Base-by-base conservation (phyloP, 2,329 filamentous ascomycete genomes). In the Capronia coronata region DNA sequence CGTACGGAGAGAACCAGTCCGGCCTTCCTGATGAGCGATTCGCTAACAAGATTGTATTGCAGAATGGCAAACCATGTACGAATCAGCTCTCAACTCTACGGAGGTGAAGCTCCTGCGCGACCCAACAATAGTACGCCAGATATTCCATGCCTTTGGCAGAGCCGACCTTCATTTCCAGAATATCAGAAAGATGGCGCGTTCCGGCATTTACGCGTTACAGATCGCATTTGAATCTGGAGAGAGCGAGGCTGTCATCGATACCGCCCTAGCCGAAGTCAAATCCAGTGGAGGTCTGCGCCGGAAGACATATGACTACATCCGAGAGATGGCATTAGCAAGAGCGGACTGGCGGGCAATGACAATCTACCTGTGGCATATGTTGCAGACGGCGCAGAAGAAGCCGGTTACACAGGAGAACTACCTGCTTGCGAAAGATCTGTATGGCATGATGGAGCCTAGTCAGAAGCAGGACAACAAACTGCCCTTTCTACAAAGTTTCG, bases 281-380 rank as follows among this genome's bases (percentile, higher is more conserved):
- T 27, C 39, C 6, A 34, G 34, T 13, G n/a, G 13, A 4, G 19
- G 40, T 4, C 7, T 42, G 3, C 39, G 25, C 22, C 21, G 19
- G 10, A 29, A 18, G 19, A 27, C 43, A 8, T 48, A 38, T 34
- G 45, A 51, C 13, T 41, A 47, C 13, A 22, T 50, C 34, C 45
- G 44, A 16, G 23, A 30, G n/a, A 35, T 38, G 16, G 54, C 54
- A 6, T 18, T 49, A 3, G 30, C 30, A 9, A 49, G 43, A 44
- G 30, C 11, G 4, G 48, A 56, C 32, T 56, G 51, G 50, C 37
- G 43, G 3, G 44, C 54, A 16, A 49, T 56, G 35, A 35, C 51
- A 8, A 21, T 51, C 2, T 56, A 53, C 29, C 43, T 53, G 21
- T 22, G 47, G 22, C 41, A 48, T 18, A 46, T 41, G 30, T 22